Evolutionary conservation across 73 alveolate genomes (phyloP).

Genomic region (Durusdinium trenchii): DNA sequence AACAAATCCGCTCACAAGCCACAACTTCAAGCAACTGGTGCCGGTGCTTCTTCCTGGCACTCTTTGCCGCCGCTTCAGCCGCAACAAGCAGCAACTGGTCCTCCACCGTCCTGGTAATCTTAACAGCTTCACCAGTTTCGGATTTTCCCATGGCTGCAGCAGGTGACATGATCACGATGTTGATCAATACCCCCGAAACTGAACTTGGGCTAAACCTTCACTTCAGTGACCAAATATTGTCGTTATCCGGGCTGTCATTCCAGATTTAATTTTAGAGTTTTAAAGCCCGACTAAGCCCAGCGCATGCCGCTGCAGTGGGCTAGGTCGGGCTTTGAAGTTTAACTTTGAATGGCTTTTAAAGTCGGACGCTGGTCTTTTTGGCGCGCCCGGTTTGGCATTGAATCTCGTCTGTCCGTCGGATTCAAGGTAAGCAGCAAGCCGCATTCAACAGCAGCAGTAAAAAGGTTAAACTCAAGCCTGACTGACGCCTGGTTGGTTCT

Average conservation of each 20-base stretch:
- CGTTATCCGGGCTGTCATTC: not conserved
- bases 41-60: conserved; percentile 20
- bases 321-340: not conserved
- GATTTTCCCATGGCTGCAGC: conserved; percentile 24
- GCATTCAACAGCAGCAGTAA: too few relatives aligned
- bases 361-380: not conserved
- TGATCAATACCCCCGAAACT: not conserved
- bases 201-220: not conserved
- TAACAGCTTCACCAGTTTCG: conserved; percentile 12
- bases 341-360: too few relatives aligned
- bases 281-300: not conserved
- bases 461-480: not conserved
- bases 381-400: not conserved
- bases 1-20: conserved; percentile 16
- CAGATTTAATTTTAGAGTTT: not conserved
- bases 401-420: not conserved
- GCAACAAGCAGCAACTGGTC: not conserved
- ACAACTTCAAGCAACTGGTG: conserved; percentile 20
- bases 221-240: not conserved
- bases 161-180: not conserved
- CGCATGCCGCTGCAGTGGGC: not conserved
- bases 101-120: not conserved
- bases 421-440: not conserved
- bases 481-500: not conserved
- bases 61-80: conserved; percentile 44